Percentiles rank a stretch among this genome's conserved stretches.
phyloP scores from a whole-genome alignment of 768 basidiomycete species.

The Termitomyces sp. region DNA sequence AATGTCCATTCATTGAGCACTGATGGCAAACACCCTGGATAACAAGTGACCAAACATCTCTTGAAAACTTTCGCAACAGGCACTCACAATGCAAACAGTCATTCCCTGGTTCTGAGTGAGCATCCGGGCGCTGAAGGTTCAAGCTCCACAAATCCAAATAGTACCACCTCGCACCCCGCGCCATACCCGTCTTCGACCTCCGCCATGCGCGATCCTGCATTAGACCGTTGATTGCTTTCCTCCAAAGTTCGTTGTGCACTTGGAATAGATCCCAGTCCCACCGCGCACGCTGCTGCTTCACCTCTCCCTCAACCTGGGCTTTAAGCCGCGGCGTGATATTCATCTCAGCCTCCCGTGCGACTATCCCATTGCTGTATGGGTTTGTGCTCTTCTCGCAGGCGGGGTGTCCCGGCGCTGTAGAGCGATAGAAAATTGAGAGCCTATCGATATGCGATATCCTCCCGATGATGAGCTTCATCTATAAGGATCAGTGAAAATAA shows the following conservation, averaged over 20 bases:
- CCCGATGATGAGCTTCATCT: conserved; percentile 18
- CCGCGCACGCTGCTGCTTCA: conserved; percentile 16
- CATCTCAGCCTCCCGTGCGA: conserved; percentile 14
- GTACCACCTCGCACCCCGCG: conserved; percentile 18
- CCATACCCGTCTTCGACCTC: conserved; percentile 6
- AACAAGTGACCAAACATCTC: background rate
- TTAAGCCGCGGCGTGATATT: conserved; percentile 16
- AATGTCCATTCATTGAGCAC: conserved; percentile 21
- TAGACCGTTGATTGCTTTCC: conserved; percentile 10
- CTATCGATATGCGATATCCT: conserved; percentile 16
- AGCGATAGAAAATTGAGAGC: conserved; percentile 20
- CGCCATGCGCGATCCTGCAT: conserved; percentile 13
- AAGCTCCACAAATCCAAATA: conserved; percentile 23
- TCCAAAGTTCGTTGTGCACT: conserved; percentile 19
- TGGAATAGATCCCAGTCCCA: conserved; percentile 25
- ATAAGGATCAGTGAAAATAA: background rate
- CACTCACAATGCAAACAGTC: conserved; percentile 25
- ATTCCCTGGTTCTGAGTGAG: conserved; percentile 20
- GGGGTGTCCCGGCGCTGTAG: conserved; percentile 22
- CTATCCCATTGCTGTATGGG: conserved; percentile 15
- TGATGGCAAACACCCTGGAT: conserved; percentile 19
- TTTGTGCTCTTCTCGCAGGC: conserved; percentile 13
- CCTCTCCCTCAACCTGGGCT: conserved; percentile 12
- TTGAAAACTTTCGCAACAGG: background rate
- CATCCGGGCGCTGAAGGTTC: conserved; percentile 21